phyloP scores from a whole-genome alignment of 2,329 filamentous ascomycete species.

The Chrysoporthe deuterocubensis region DNA sequence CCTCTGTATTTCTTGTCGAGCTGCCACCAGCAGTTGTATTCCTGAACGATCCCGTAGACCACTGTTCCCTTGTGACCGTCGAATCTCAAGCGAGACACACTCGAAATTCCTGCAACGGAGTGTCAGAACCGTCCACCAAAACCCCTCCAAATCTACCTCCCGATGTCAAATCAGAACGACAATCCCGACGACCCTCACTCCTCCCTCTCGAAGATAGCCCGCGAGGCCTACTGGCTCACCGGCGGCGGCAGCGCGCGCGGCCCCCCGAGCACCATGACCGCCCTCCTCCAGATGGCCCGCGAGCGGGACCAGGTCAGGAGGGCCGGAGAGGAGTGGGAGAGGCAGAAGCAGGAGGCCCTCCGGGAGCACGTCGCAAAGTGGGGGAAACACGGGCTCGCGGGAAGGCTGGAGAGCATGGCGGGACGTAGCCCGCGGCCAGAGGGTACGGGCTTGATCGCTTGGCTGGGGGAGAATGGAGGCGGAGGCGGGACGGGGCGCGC shows the following conservation, averaged over 20 bases:
- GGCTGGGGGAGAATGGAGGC: constrained; percentile 4
- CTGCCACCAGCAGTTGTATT: not conserved
- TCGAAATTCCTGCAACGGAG: no score
- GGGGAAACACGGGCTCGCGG: constrained; percentile 8
- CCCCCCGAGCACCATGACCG: constrained; percentile 16
- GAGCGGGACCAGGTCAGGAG: constrained; percentile 19
- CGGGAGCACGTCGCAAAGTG: constrained; percentile 9
- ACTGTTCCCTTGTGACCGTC: not conserved
- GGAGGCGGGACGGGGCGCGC: not conserved
- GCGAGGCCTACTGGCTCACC: constrained; percentile 22
- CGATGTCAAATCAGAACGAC: not conserved
- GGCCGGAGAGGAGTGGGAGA: constrained; percentile 36
- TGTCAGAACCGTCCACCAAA: not conserved
- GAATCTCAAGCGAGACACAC: not conserved
- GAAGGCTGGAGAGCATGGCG: not conserved
- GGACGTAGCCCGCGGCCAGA: constrained; percentile 17
- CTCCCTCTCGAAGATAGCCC: constrained; percentile 19
- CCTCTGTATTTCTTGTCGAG: not conserved
- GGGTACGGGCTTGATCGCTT: constrained; percentile 13
- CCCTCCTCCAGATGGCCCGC: constrained; percentile 10
- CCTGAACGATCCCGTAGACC: not conserved
- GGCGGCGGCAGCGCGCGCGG: constrained; percentile 22
- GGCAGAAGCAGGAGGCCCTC: constrained; percentile 1
- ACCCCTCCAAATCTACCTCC: not conserved
- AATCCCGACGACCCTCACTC: constrained; percentile 13